Conservation (phyloP, 306 rosid genomes). For the Vigna unguiculata region DNA sequence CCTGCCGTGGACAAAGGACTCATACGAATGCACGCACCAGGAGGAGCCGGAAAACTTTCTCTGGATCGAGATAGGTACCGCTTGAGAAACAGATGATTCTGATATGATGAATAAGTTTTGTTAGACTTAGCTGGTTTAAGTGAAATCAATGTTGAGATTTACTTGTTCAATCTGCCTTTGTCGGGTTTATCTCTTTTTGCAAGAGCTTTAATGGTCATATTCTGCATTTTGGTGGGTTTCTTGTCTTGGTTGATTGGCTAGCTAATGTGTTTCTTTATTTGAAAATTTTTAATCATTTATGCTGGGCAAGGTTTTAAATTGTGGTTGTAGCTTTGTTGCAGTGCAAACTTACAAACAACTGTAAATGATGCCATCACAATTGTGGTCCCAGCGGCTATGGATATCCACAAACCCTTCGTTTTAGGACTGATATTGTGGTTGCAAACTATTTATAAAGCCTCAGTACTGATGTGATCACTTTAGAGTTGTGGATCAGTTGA, state of each 20-base stretch:
- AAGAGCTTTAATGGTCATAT: not conserved
- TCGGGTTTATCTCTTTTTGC: slow-evolving; percentile 22
- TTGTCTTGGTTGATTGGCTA: slow-evolving; percentile 9
- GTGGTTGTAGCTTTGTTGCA: not conserved
- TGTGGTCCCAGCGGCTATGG: not conserved
- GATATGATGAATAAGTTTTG: slow-evolving; percentile 34
- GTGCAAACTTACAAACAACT: not conserved
- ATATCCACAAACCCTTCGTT: not conserved
- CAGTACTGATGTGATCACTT: not conserved
- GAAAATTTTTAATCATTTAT: not conserved
- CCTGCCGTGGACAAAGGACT: slow-evolving; percentile 75
- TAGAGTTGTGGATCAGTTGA: not conserved
- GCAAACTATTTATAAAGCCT: not conserved
- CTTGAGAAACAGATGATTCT: slow-evolving; percentile 38
- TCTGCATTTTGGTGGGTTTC: not conserved
- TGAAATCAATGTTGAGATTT: slow-evolving; percentile 20
- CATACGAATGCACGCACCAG: slow-evolving; percentile 69
- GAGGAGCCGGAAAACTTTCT: slow-evolving; percentile 50
- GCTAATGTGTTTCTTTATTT: not conserved
- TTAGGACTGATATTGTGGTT: not conserved
- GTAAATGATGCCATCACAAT: not conserved
- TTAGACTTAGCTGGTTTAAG: not conserved
- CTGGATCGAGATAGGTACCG: slow-evolving; percentile 44
- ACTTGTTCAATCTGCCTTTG: slow-evolving; percentile 1
- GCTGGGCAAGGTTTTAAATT: not conserved